phyloP scores from a whole-genome alignment of 2,329 filamentous ascomycete genomes.

The Aspergillus sp. region DNA sequence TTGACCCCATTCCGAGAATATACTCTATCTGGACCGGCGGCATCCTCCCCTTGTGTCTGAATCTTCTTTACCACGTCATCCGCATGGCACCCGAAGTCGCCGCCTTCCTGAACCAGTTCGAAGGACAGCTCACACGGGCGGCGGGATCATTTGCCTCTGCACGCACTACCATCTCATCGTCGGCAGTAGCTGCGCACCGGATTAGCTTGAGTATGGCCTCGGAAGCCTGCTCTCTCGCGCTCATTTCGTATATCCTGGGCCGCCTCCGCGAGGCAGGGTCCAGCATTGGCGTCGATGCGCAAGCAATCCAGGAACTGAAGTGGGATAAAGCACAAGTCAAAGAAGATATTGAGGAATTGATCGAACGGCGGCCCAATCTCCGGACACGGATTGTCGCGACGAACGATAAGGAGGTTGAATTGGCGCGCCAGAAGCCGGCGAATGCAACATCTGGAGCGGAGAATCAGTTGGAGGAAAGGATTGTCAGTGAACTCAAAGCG shows the following conservation, averaged over 20 bases:
- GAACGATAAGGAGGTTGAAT: constrained; percentile 69
- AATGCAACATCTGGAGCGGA: constrained; percentile 50
- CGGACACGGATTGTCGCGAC: constrained; percentile 72
- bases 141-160: constrained; percentile 65
- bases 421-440: constrained; percentile 46
- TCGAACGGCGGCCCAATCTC: constrained; percentile 68
- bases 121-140: constrained; percentile 71
- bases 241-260: constrained; percentile 72
- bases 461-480: constrained; percentile 72
- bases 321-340: constrained; percentile 73
- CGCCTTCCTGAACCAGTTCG: constrained; percentile 86
- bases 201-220: constrained; percentile 72
- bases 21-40: constrained; percentile 90
- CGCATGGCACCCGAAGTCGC: constrained; percentile 79
- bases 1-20: constrained; percentile 72
- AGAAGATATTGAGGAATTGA: constrained; percentile 81
- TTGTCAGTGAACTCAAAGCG: constrained; percentile 67
- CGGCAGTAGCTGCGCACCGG: constrained; percentile 52
- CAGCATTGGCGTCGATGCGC: constrained; percentile 57
- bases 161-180: constrained; percentile 46
- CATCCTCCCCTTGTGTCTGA: constrained; percentile 82
- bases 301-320: constrained; percentile 68
- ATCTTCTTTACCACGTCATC: constrained; percentile 79
- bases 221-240: constrained; percentile 75
- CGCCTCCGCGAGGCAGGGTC: constrained; percentile 64